Percentiles rank a stretch among this genome's conserved stretches.
phyloP scores from a whole-genome alignment of 768 basidiomycete species.

The Cyclocybe aegerita region DNA sequence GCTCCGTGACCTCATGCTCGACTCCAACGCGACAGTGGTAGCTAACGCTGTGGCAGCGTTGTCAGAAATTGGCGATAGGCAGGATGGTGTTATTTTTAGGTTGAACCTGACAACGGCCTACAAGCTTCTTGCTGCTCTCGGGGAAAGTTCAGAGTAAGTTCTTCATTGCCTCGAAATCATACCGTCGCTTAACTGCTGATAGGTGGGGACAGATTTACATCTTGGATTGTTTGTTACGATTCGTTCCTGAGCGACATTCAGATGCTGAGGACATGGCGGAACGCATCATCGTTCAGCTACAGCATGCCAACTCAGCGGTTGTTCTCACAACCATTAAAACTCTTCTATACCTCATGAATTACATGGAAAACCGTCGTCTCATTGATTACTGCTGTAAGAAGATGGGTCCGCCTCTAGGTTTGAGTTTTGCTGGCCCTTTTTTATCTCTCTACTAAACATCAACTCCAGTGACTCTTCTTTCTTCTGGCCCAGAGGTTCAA shows the following conservation, averaged over 20 bases:
- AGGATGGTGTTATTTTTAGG: slow-evolving; percentile 91
- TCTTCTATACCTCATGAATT: slow-evolving; percentile 96
- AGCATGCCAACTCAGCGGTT: slow-evolving; percentile 99
- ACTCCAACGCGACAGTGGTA: slow-evolving; percentile 94
- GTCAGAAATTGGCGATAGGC: slow-evolving; percentile 95
- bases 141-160: slow-evolving; percentile 96
- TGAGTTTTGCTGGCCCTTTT: slow-evolving; percentile 8
- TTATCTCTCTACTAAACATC: slow-evolving; percentile 1
- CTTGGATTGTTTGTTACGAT: slow-evolving; percentile 89
- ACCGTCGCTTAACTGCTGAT: slow-evolving; percentile 15
- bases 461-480: slow-evolving; percentile 80
- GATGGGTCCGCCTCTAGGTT: slow-evolving; percentile 97
- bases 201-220: slow-evolving; percentile 99
- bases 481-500: slow-evolving; percentile 98
- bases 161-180: background rate
- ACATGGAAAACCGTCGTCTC: slow-evolving; percentile 87
- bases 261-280: slow-evolving; percentile 98
- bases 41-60: slow-evolving; percentile 96
- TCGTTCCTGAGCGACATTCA: slow-evolving; percentile 82
- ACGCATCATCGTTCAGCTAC: slow-evolving; percentile 87
- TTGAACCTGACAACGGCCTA: slow-evolving; percentile 86
- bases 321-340: slow-evolving; percentile 98
- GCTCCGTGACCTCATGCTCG: slow-evolving; percentile 89
- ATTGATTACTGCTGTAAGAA: slow-evolving; percentile 94
- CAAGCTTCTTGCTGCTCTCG: slow-evolving; percentile 86